Evolutionary conservation across 2,329 filamentous ascomycete genomes (phyloP), one percentile per base, ranked within the genome.

Genomic region (Aspergillus sp.): DNA sequence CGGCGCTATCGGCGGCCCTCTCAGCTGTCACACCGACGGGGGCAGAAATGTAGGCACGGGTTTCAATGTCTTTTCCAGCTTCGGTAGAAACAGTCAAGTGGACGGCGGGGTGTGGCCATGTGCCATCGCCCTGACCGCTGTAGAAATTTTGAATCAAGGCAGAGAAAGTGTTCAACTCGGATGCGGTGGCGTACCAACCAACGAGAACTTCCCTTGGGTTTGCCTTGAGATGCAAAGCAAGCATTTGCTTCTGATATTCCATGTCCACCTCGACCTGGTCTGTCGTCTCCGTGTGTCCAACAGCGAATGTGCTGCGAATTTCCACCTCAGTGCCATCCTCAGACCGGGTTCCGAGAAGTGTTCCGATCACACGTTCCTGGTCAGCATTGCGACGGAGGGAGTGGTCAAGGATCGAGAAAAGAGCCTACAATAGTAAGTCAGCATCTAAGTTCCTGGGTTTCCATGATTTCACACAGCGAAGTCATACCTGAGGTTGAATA

Each of bases 121-220:
- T 99, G 74, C 95, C 95, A 64, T 96, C 96, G 71, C 96, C 95
- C 71, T 96, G 92, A 73, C 91, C 90, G 72, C 90, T 91, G 83
- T 98, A 99, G 83, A 98, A 99, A 84, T 99, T 99, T 81, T 99
- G 95, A 79, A 96, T 99, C 70, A 99, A 86, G 69, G 95, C 95
- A 75, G 89, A 95, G 84, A 99, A 99, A 75, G 89, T 96, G 86
- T 99, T 98, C 72, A 99, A 86, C 79, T 98, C 93, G 76, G 91
- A 89, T 72, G 90, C 93, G 49, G 95, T 99, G 63, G 95, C 96
- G 81, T 99, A 99, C 95, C 95, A 99, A 71, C 95, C 95, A 61
- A 99, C 89, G 58, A 99, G 85, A 54, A 92, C 87, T 79, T 99
- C 95, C 78, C 92, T 91, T 50, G 95, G 95, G 76, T 92, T 90